Base-by-base conservation (phyloP, 1,139 yeast species). In the Nakaseomyces bracarensis region DNA sequence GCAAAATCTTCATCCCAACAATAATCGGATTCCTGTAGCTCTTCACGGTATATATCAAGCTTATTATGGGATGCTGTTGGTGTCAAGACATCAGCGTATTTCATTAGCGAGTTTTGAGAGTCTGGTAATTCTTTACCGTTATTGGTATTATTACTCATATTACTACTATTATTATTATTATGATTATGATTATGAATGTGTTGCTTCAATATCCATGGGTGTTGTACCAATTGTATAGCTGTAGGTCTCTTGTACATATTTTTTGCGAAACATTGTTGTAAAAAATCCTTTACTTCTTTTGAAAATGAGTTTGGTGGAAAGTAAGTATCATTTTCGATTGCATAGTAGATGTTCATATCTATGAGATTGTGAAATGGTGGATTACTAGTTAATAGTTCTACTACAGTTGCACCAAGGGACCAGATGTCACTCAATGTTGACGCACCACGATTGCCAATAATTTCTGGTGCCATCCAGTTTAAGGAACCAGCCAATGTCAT, bases 401-500 rank as follows among this genome's bases (percentile, higher is more conserved):
- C 77, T 3, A 89, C 75, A 0, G 97, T 91, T 14, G 96, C 95
- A 1, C 97, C 99, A 28, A 91, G 65, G n/a, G 96, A 84, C 97
- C 94, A 83, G 20, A 82, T 75, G 61, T 83, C 94, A 3, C 95
- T 84, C 0, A 94, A 84, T 0, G 94, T 78, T 31, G 94, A 81
- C 3, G 93, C 80, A 5, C 95, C 96, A 53, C 82, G 85, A 50
- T 87, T 79, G 14, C 83, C 79, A 35, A 91, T 86, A 25, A 91
- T 96, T 58, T 91, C 98, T 0, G 98, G 98, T 0, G 97, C 98
- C 99, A 93, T 93, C 99, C 99, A 93, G 61, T 91, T 91, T 0
- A 97, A 96, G 0, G 98, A 91, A 1, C 99, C 99, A 0, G 94
- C 97, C 67, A 89, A 82, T 0, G 97, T 89, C 54, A 80, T 68